Evolutionary conservation across 2,329 filamentous ascomycete species (phyloP).

Genomic region (Pseudohalonectria lignicola): DNA sequence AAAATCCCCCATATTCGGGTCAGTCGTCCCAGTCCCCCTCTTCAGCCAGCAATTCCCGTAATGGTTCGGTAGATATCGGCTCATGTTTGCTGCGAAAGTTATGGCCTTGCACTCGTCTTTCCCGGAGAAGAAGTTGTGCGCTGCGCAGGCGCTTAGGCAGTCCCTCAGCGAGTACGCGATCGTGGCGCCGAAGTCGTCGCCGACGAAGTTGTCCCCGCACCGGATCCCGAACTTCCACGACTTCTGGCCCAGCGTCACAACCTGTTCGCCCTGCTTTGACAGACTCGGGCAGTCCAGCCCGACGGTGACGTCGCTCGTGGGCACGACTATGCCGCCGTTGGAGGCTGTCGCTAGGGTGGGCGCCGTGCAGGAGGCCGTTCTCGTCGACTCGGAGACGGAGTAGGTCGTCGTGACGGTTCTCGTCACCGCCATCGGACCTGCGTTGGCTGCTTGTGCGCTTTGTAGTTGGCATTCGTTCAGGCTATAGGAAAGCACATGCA

Average conservation of each 20-base stretch:
- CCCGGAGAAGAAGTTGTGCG: constrained; percentile 8
- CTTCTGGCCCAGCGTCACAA: constrained; percentile 3
- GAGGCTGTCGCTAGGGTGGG: background rate
- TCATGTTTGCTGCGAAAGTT: constrained; percentile 7
- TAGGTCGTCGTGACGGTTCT: background rate
- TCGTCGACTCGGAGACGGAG: background rate
- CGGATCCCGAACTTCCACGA: constrained; percentile 9
- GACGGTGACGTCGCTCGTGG: constrained; percentile 8
- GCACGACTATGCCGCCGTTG: constrained; percentile 4
- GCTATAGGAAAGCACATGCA: background rate
- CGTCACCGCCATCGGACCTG: background rate
- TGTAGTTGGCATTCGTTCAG: background rate
- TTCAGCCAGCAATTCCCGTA: constrained; percentile 4
- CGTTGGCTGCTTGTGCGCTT: background rate
- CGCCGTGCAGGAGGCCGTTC: background rate
- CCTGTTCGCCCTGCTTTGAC: constrained; percentile 1
- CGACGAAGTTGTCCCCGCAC: constrained; percentile 6
- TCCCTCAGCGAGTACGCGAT: constrained; percentile 10
- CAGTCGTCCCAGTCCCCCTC: too few species aligned
- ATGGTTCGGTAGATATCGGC: background rate
- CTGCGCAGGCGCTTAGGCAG: constrained; percentile 10
- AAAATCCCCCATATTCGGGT: too few species aligned
- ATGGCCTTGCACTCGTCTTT: constrained; percentile 6
- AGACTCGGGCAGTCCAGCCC: constrained; percentile 8
- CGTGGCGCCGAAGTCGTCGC: constrained; percentile 7